Evolutionary conservation across 1,284 basidiomycete genomes (phyloP).

Genomic region (Cronartium quercuum): DNA sequence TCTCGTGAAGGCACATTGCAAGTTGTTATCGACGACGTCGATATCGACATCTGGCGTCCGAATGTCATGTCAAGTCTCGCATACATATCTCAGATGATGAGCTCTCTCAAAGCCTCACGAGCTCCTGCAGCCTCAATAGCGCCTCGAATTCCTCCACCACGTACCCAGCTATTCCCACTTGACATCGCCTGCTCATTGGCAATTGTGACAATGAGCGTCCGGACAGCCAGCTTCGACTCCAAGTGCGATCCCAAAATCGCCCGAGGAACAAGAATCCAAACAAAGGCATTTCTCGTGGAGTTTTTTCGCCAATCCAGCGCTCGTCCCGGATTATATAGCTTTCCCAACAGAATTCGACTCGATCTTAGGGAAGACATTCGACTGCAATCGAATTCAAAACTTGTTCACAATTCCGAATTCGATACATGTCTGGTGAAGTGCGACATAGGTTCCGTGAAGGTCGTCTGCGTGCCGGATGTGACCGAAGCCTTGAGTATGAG

Average conservation of each 20-base stretch:
- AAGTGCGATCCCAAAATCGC: conserved; percentile 18
- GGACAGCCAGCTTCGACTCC: conserved; percentile 24
- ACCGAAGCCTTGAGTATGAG: not conserved
- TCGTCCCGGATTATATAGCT: conserved; percentile 26
- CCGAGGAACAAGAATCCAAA: conserved; percentile 13
- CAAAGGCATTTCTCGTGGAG: conserved; percentile 14
- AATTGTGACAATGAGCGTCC: conserved; percentile 2
- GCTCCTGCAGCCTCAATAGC: not conserved
- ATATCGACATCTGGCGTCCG: conserved; percentile 26
- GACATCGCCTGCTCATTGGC: conserved; percentile 24
- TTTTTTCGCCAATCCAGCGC: conserved; percentile 30
- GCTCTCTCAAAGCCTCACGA: not conserved
- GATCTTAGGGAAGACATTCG: conserved; percentile 61
- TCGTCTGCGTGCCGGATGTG: conserved; percentile 23
- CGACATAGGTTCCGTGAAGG: conserved; percentile 11
- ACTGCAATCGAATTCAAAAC: conserved; percentile 55
- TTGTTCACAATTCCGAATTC: conserved; percentile 31
- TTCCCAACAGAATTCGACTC: conserved; percentile 46
- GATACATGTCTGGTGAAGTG: conserved; percentile 35
- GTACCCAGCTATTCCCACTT: conserved; percentile 12
- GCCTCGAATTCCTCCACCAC: not conserved
- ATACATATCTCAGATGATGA: not conserved
- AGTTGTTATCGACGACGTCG: conserved; percentile 20
- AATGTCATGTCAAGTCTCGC: conserved; percentile 9
- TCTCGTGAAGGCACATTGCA: conserved; percentile 31